These are phyloP conservation scores for Chalciporus pseudorubinellus DNA, from an alignment of 768 basidiomycete species.

Conservation along the genomic window DNA sequence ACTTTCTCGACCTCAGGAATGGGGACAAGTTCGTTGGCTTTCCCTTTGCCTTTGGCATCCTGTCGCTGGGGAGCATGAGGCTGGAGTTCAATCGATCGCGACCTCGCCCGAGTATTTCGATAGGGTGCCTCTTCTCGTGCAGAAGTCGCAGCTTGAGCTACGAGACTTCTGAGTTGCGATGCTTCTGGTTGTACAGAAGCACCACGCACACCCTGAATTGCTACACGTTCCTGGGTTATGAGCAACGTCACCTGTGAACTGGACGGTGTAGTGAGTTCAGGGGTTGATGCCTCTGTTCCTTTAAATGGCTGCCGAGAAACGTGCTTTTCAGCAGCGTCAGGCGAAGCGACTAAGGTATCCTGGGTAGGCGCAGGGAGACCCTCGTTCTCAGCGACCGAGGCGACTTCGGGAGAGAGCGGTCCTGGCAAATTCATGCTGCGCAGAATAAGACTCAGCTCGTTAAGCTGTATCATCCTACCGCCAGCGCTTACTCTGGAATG, in stretches of 20 bases:
- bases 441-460: neutral
- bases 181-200: slow-evolving; percentile 15
- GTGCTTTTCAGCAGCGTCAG: slow-evolving; percentile 5
- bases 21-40: neutral
- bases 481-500: slow-evolving; percentile 12
- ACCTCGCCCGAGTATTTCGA: slow-evolving; percentile 23
- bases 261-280: neutral
- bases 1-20: slow-evolving; percentile 8
- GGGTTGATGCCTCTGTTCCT: neutral
- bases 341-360: slow-evolving; percentile 24
- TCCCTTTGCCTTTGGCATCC: slow-evolving; percentile 4
- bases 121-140: slow-evolving; percentile 5
- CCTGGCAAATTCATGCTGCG: slow-evolving; percentile 4
- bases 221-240: neutral
- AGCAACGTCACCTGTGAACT: slow-evolving; percentile 13
- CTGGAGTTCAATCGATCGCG: slow-evolving; percentile 19
- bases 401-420: neutral
- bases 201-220: slow-evolving; percentile 6
- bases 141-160: neutral
- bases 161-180: neutral
- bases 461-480: neutral
- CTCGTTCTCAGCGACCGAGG: neutral
- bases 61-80: neutral
- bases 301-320: neutral
- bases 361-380: slow-evolving; percentile 23